Base-by-base conservation (phyloP, 2,329 filamentous ascomycete genomes). In the Fusarium lateritium region DNA sequence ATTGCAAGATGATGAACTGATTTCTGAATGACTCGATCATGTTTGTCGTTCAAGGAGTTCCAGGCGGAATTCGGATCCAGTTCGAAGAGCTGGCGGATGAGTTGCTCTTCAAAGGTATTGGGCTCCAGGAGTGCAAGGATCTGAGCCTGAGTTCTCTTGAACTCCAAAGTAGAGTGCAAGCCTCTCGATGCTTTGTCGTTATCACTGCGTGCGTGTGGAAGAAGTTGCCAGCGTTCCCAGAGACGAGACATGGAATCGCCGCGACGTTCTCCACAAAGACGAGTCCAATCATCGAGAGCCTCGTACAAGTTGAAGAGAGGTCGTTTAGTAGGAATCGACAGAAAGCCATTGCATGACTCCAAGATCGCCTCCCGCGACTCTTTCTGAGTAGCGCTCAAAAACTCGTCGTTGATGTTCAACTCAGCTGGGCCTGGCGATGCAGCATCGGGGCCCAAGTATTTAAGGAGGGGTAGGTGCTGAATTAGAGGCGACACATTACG, bases 271-370 rank as follows among this genome's bases (percentile, higher is more conserved):
- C 54, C 44, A 11, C 19, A 14, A 13, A 57, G 54, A n/a, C 54
- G 54, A 36, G 26, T 4, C 54, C 44, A 57, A 28, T 57, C 54
- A 17, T 57, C 54, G 14, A 57, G 54, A 19, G 10, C 28, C 6
- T 19, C 19, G 11, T 56, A 42, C 1, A 51, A 17, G 45, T 57
- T 57, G 22, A 36, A 51, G 15, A 43, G 28, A 40, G 39, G 19
- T 11, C 21, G 33, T 7, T 15, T 45, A 6, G 36, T 24, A 19
- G 51, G 31, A 26, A 57, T 31, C 5, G 54, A 50, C 5, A 43
- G 21, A 15, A n/a, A 57, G 28, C 38, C 38, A 6, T 24, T 21
- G 22, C 45, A 28, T 24, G 54, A 26, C 38, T 28, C 26, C 21
- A 15, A 46, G 14, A 51, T 14, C 42, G 19, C 28, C 7, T 28